Evolutionary conservation across 1,139 yeast genomes (phyloP).

Genomic region (Saccharomycopsis crataegensis): DNA sequence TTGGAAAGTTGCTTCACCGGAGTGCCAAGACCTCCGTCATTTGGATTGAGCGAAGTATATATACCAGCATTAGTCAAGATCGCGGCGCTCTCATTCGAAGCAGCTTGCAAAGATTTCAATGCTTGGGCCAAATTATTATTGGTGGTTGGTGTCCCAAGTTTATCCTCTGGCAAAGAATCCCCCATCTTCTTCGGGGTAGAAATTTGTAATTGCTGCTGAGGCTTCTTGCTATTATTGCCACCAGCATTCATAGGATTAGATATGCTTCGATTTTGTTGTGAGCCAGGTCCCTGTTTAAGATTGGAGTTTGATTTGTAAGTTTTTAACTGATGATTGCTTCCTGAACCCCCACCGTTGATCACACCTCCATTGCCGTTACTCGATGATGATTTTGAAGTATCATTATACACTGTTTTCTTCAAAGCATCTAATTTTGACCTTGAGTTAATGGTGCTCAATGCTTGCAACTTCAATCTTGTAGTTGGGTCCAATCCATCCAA

Average conservation of each 20-base stretch:
- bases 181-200: neutral
- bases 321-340: neutral
- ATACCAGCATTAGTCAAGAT: slow-evolving; percentile 3
- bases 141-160: neutral
- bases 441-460: slow-evolving; percentile 55
- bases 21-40: slow-evolving; percentile 8
- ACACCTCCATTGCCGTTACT: neutral
- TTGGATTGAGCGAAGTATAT: slow-evolving; percentile 10
- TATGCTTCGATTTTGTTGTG: neutral
- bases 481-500: slow-evolving; percentile 34
- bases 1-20: slow-evolving; percentile 15
- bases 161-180: neutral
- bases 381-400: neutral
- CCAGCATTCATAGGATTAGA: neutral
- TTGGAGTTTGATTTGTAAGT: neutral
- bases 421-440: slow-evolving; percentile 53
- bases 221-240: neutral
- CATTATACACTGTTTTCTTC: slow-evolving; percentile 29
- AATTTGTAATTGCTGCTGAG: neutral
- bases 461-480: slow-evolving; percentile 49
- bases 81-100: slow-evolving; percentile 4
- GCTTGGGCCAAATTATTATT: slow-evolving; percentile 14
- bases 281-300: neutral
- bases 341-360: slow-evolving; percentile 19
- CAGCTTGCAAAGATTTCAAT: slow-evolving; percentile 12